These are phyloP conservation scores for Psilocybe azurescens DNA, from an alignment of 768 basidiomycete genomes.

Conservation along the genomic window DNA sequence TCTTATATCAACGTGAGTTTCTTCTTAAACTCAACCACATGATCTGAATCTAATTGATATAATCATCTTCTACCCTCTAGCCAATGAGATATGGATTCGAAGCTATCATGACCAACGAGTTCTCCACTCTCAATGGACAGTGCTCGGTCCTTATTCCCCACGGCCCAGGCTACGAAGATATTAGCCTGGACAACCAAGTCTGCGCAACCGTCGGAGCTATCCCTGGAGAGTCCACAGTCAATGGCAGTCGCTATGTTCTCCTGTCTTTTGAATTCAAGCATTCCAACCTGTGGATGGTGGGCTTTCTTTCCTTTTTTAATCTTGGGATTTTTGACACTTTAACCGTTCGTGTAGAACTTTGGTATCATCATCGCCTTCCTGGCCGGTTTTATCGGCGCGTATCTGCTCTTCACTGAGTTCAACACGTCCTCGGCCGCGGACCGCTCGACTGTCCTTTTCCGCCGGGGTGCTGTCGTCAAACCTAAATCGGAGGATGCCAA, in stretches of 20 bases:
- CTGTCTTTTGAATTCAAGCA: constrained; percentile 51
- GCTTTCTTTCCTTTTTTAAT: constrained; percentile 17
- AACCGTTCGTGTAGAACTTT: constrained; percentile 47
- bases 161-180: constrained; percentile 65
- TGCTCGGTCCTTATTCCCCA: constrained; percentile 65
- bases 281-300: constrained; percentile 45
- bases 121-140: constrained; percentile 66
- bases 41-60: too few relatives aligned
- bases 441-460: constrained; percentile 61
- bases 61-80: constrained; percentile 26
- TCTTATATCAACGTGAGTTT: constrained; percentile 41
- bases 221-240: constrained; percentile 59
- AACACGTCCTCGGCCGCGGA: constrained; percentile 45
- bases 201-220: constrained; percentile 72
- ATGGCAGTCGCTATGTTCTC: constrained; percentile 56
- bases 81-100: constrained; percentile 55
- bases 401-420: constrained; percentile 65
- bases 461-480: constrained; percentile 45
- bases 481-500: constrained; percentile 23
- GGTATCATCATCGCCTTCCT: constrained; percentile 76
- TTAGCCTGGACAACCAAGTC: constrained; percentile 67
- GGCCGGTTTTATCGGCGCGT: constrained; percentile 46
- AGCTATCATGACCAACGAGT: constrained; percentile 80
- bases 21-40: too few relatives aligned
- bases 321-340: not conserved